Evolutionary conservation across 257 asterid genomes (phyloP), one percentile per base, ranked within the genome.

Genomic region (Striga asiatica): DNA sequence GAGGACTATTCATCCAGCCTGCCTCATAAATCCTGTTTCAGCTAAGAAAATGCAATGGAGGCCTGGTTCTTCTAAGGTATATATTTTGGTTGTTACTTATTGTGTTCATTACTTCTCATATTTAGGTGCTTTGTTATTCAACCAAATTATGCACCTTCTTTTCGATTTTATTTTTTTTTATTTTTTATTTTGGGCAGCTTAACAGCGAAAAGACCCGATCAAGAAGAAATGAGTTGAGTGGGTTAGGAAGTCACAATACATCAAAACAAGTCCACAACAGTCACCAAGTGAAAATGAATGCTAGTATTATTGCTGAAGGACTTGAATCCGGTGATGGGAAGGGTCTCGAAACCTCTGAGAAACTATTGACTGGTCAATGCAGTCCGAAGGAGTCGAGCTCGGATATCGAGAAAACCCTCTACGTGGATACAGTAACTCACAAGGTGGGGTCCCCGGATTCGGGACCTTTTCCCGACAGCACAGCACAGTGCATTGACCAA

Each of bases 401-500:
- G 14, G 68, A 65, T 48, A 75, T 65, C 18, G 98, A 84, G 80
- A 87, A 80, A 78, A 83, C 87, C 56, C 65, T 86, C 16, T 73
- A 78, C 51, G 71, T 80, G 8, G 95, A 91, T 74, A 78, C 74
- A 9, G 62, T 72, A 42, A n/a, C n/a, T n/a, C 80, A 74, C 46
- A 73, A 56, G 29, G 74, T 60, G 51, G 73, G 72, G 56, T 43
- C 56, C 38, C 64, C 70, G 3, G 38, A 61, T 37, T 19, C 3
- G 54, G 62, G 70, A 19, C 54, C 73, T 59, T 66, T 17, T 64
- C 64, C 71, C 20, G 62, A 52, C 50, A 61, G 54, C 67, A 41
- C 39, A 28, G n/a, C 9, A 7, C 54, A 50, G 69, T 68, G 22
- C 54, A 32, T 3, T 43, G 76, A 71, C 45, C 76, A 67, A 64